phyloP scores from a whole-genome alignment of 1,284 basidiomycete genomes.

The Microbotryomycetes sp. region DNA sequence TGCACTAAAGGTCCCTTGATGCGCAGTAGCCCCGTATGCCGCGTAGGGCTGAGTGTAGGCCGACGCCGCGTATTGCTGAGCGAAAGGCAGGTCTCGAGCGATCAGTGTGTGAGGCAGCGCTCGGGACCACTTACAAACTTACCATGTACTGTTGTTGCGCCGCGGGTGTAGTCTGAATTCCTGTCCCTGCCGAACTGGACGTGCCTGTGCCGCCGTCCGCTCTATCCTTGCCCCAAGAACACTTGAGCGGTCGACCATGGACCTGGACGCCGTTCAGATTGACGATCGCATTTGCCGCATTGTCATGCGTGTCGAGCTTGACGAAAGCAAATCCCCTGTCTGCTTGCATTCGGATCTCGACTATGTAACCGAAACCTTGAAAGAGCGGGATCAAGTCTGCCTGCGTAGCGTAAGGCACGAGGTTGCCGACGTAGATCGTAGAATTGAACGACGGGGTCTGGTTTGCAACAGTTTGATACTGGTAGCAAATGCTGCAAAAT shows the following conservation, averaged over 20 bases:
- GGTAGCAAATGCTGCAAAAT: constrained; percentile 47
- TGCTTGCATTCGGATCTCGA: constrained; percentile 96
- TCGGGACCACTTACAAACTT: background rate
- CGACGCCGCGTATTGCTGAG: constrained; percentile 2
- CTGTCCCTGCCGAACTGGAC: no score
- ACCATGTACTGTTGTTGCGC: constrained; percentile 6
- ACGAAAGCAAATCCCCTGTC: constrained; percentile 98
- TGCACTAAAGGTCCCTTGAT: background rate
- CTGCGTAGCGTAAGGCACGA: constrained; percentile 90
- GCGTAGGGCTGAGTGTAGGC: constrained; percentile 1
- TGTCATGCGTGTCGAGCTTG: constrained; percentile 94
- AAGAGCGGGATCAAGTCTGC: constrained; percentile 93
- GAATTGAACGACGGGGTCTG: constrained; percentile 87
- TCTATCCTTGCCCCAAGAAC: constrained; percentile 91
- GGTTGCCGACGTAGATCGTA: constrained; percentile 96
- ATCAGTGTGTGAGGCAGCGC: background rate
- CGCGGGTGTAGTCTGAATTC: background rate
- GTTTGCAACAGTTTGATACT: constrained; percentile 77
- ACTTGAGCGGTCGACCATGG: constrained; percentile 91
- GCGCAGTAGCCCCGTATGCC: background rate
- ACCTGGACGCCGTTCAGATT: constrained; percentile 91
- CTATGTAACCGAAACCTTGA: constrained; percentile 93
- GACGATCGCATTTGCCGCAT: constrained; percentile 93
- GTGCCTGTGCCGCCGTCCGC: constrained; percentile 5
- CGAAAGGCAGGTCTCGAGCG: background rate